Percentiles rank a stretch among this genome's conserved stretches.
Evolutionary conservation across 2,329 filamentous ascomycete species (phyloP).

Genomic region (Claviceps sp.): DNA sequence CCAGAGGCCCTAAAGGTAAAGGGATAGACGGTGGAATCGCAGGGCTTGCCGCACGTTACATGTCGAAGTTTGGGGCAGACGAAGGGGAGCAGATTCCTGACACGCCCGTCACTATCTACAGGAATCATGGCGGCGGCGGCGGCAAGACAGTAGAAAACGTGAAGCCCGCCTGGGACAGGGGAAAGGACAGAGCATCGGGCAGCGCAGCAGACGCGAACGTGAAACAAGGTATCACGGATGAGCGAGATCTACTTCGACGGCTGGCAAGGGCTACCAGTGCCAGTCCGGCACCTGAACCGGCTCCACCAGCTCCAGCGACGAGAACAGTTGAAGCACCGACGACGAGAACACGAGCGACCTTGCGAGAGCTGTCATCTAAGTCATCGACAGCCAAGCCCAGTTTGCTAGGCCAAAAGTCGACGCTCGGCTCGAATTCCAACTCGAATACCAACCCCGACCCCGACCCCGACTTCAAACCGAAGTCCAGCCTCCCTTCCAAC

Average conservation of each 20-base stretch:
- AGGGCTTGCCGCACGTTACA: constrained; percentile 3
- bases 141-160: constrained; percentile 2
- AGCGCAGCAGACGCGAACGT: background rate
- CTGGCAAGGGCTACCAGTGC: constrained; percentile 34
- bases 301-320: constrained; percentile 1
- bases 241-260: constrained; percentile 34
- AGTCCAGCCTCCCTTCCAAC: background rate
- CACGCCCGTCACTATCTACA: constrained; percentile 29
- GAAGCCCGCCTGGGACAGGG: background rate
- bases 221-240: constrained; percentile 9
- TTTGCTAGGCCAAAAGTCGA: constrained; percentile 8
- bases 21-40: constrained; percentile 10
- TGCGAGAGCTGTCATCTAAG: background rate
- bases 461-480: background rate
- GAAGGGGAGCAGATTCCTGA: constrained; percentile 23
- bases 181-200: background rate
- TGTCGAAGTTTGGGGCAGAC: constrained; percentile 8
- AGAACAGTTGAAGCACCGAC: background rate
- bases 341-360: constrained; percentile 9
- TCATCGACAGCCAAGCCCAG: constrained; percentile 4
- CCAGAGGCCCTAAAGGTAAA: constrained; percentile 7
- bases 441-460: background rate
- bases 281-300: constrained; percentile 23
- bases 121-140: constrained; percentile 11
- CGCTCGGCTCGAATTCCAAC: background rate